phyloP scores from a whole-genome alignment of 306 rosid genomes.

The Geum urbanum region DNA sequence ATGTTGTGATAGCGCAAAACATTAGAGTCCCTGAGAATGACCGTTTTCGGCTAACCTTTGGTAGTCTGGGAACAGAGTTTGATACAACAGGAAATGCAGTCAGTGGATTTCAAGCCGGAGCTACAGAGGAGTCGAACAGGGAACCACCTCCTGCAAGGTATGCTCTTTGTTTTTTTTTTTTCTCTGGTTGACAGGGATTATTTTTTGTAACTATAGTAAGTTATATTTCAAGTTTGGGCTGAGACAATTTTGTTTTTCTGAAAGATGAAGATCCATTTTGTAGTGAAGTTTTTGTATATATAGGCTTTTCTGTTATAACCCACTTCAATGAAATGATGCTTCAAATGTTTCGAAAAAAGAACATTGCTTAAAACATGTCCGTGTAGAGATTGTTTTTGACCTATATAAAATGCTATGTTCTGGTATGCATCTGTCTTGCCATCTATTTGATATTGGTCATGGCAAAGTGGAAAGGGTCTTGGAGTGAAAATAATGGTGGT shows the following conservation, averaged over 20 bases:
- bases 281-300: background rate
- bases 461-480: background rate
- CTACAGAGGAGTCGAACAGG: slow-evolving; percentile 45
- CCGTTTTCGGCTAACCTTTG: slow-evolving; percentile 82
- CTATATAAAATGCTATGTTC: background rate
- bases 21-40: slow-evolving; percentile 81
- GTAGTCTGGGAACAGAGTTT: slow-evolving; percentile 70
- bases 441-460: background rate
- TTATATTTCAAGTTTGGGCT: background rate
- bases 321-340: background rate
- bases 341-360: background rate
- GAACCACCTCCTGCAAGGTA: slow-evolving; percentile 66
- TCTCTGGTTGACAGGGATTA: background rate
- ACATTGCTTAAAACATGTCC: background rate
- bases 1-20: slow-evolving; percentile 87
- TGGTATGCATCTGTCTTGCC: background rate
- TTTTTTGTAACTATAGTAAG: slow-evolving; percentile 3
- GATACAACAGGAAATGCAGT: slow-evolving; percentile 45
- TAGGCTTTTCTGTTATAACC: background rate
- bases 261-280: background rate
- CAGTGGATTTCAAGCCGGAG: slow-evolving; percentile 43
- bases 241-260: background rate
- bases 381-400: background rate
- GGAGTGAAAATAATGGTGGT: background rate
- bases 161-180: slow-evolving; percentile 2